Evolutionary conservation across 139 green algal species (phyloP).

Genomic region (Coelastrella sp.): DNA sequence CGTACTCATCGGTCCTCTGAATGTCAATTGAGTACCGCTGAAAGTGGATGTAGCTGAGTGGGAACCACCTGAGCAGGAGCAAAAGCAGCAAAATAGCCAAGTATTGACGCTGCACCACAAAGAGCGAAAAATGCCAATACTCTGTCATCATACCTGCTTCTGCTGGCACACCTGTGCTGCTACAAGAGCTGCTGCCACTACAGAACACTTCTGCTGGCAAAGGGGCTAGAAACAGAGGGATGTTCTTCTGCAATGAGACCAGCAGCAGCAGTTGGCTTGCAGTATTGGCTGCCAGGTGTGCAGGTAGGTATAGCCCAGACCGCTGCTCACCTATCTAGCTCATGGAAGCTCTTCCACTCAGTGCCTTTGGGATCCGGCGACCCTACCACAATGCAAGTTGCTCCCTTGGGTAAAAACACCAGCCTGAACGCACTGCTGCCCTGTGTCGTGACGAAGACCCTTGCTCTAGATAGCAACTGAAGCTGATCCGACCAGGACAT

Average conservation of each 20-base stretch:
- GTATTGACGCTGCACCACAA: neutral
- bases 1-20: neutral
- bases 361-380: neutral
- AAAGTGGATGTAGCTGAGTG: neutral
- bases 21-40: neutral
- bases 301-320: too few relatives aligned
- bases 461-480: neutral
- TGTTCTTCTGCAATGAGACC: too few relatives aligned
- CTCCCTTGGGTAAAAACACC: conserved; percentile 8
- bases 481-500: neutral
- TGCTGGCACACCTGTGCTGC: too few relatives aligned
- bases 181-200: too few relatives aligned
- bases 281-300: too few relatives aligned
- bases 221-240: too few relatives aligned
- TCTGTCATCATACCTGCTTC: too few relatives aligned
- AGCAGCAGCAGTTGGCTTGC: too few relatives aligned
- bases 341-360: neutral
- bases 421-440: conserved; percentile 18
- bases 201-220: too few relatives aligned
- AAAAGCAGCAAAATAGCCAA: neutral
- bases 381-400: neutral
- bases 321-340: neutral
- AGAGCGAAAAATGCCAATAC: too few relatives aligned
- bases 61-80: neutral
- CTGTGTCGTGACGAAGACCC: neutral